Percentiles rank a stretch among this genome's conserved stretches.
phyloP scores from a whole-genome alignment of 176 grass and related monocot genomes.

The Paspalum vaginatum region DNA sequence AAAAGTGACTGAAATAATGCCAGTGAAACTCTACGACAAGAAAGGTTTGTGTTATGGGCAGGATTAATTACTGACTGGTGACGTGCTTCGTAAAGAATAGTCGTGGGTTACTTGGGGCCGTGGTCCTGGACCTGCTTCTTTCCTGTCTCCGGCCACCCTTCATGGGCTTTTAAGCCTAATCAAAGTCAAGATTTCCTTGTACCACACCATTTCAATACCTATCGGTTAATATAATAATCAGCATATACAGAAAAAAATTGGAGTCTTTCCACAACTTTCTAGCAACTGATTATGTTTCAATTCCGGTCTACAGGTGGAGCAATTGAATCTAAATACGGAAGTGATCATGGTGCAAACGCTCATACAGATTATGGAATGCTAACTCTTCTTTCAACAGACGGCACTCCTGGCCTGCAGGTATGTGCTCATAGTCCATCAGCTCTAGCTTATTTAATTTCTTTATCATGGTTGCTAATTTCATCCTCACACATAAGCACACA shows the following conservation, averaged over 20 bases:
- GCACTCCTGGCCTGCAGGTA: slow-evolving; percentile 76
- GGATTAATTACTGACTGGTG: too few species aligned
- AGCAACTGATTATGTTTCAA: background rate
- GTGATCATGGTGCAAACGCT: slow-evolving; percentile 47
- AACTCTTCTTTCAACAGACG: slow-evolving; percentile 63
- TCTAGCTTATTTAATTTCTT: background rate
- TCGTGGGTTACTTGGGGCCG: background rate
- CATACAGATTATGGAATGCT: slow-evolving; percentile 82
- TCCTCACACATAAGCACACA: background rate
- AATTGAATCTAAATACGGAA: background rate
- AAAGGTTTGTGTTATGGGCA: background rate
- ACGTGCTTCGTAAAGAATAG: background rate
- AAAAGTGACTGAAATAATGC: too few species aligned
- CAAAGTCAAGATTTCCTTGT: too few species aligned
- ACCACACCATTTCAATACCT: too few species aligned
- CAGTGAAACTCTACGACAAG: background rate
- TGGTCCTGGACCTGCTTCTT: background rate
- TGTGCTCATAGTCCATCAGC: background rate
- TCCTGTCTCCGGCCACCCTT: too few species aligned
- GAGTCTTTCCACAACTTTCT: background rate
- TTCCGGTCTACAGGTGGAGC: background rate
- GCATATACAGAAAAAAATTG: background rate
- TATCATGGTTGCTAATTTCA: background rate
- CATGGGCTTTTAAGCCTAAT: too few species aligned
- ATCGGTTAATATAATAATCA: too few species aligned